Evolutionary conservation across 2,329 filamentous ascomycete genomes (phyloP).

Genomic region (Gyromitra esculenta): DNA sequence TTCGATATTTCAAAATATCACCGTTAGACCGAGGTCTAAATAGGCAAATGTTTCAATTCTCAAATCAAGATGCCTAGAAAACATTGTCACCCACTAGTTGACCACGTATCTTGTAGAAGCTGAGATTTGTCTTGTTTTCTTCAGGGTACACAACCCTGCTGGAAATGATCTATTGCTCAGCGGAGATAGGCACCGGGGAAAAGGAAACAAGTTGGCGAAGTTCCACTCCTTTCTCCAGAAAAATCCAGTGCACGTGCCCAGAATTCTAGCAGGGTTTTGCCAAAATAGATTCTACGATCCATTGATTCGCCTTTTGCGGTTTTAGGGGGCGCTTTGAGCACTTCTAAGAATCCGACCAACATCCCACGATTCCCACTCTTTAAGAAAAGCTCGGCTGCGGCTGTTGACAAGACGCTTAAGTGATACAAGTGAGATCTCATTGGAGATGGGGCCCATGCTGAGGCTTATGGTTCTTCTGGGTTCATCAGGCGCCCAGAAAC

Average conservation of each 20-base stretch:
- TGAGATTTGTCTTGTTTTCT: slow-evolving; percentile 21
- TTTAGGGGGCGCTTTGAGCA: slow-evolving; percentile 18
- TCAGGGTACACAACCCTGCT: neutral
- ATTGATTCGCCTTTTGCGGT: slow-evolving; percentile 29
- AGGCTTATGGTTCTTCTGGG: slow-evolving; percentile 29
- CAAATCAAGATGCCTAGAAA: slow-evolving; percentile 25
- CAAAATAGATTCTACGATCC: slow-evolving; percentile 45
- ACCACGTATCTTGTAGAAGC: slow-evolving; percentile 34
- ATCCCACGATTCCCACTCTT: slow-evolving; percentile 18
- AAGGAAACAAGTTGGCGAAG: slow-evolving; percentile 39
- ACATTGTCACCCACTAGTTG: slow-evolving; percentile 41
- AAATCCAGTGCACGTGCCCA: slow-evolving; percentile 29
- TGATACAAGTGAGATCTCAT: slow-evolving; percentile 35
- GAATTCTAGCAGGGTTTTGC: slow-evolving; percentile 26
- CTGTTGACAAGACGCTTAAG: slow-evolving; percentile 23
- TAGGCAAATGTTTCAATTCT: slow-evolving; percentile 44
- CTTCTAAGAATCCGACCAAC: slow-evolving; percentile 38
- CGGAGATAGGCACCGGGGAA: slow-evolving; percentile 41
- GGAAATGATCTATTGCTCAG: slow-evolving; percentile 34
- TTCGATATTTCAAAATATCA: slow-evolving; percentile 44
- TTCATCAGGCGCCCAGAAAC: slow-evolving; percentile 43
- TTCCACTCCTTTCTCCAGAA: slow-evolving; percentile 23
- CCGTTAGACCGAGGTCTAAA: slow-evolving; percentile 38
- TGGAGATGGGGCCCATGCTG: slow-evolving; percentile 36
- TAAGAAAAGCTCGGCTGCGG: slow-evolving; percentile 30